Percentiles rank a stretch among this genome's conserved stretches.
These are phyloP conservation scores for Fusarium nygamai DNA, from an alignment of 2,329 filamentous ascomycete genomes.

Conservation along the genomic window DNA sequence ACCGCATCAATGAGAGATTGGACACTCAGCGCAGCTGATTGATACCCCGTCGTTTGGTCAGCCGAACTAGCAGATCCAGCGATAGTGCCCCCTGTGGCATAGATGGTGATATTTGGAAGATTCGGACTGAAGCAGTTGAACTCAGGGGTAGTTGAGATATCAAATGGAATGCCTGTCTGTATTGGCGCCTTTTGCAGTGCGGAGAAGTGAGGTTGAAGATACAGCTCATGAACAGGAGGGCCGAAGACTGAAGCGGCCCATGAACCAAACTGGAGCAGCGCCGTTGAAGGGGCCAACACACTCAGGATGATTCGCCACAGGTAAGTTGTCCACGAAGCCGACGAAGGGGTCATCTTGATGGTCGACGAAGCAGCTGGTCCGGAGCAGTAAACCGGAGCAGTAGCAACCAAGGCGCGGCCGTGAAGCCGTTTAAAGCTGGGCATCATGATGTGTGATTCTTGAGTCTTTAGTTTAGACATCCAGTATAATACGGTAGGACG, in stretches of 20 bases:
- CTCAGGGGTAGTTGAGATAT: constrained; percentile 17
- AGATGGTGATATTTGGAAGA: constrained; percentile 66
- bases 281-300: constrained; percentile 39
- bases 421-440: constrained; percentile 38
- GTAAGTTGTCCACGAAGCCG: constrained; percentile 35
- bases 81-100: constrained; percentile 68
- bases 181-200: constrained; percentile 30
- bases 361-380: constrained; percentile 28
- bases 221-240: constrained; percentile 38
- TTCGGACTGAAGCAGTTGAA: constrained; percentile 41
- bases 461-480: constrained; percentile 7
- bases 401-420: constrained; percentile 22
- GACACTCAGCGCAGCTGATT: constrained; percentile 57
- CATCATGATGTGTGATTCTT: constrained; percentile 35
- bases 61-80: constrained; percentile 61
- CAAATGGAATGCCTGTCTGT: constrained; percentile 15
- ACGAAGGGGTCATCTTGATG: constrained; percentile 32
- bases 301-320: constrained; percentile 37
- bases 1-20: constrained; percentile 63
- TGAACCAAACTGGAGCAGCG: constrained; percentile 35
- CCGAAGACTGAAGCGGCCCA: constrained; percentile 43
- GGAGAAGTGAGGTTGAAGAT: constrained; percentile 31
- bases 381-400: constrained; percentile 21
- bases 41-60: constrained; percentile 57
- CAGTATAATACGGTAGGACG: not conserved